Evolutionary conservation across 768 basidiomycete species (phyloP).

Genomic region (Paxillus involutus): DNA sequence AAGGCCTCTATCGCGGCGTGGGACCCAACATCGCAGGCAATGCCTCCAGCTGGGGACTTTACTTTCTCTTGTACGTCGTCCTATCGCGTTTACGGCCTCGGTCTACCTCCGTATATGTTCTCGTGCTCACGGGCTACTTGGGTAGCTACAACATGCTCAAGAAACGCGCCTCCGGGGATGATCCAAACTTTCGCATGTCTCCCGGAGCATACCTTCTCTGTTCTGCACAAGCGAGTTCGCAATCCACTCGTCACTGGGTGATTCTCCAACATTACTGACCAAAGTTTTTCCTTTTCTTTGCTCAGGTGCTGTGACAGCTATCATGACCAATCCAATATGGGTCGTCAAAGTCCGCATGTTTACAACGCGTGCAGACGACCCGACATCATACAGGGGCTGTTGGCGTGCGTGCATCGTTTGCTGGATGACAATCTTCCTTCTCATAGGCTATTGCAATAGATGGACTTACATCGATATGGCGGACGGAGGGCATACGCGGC

Average conservation of each 20-base stretch:
- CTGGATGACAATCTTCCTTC: background rate
- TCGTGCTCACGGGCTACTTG: slow-evolving; percentile 2
- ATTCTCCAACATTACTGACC: slow-evolving; percentile 12
- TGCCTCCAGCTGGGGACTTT: slow-evolving; percentile 95
- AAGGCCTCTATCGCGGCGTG: slow-evolving; percentile 87
- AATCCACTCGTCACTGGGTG: slow-evolving; percentile 17
- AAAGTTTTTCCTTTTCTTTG: background rate
- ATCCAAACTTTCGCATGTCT: slow-evolving; percentile 65
- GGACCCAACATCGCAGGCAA: slow-evolving; percentile 92
- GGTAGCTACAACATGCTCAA: slow-evolving; percentile 92
- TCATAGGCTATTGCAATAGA: slow-evolving; percentile 37
- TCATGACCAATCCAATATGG: slow-evolving; percentile 98
- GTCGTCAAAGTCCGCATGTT: slow-evolving; percentile 98
- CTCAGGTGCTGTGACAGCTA: slow-evolving; percentile 86
- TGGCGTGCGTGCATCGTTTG: slow-evolving; percentile 49
- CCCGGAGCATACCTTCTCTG: slow-evolving; percentile 82
- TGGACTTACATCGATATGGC: slow-evolving; percentile 71
- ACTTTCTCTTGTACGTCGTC: slow-evolving; percentile 89
- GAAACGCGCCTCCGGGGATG: slow-evolving; percentile 67
- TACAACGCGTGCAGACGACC: slow-evolving; percentile 67
- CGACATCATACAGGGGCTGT: slow-evolving; percentile 75
- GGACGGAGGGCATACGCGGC: slow-evolving; percentile 73
- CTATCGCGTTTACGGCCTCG: slow-evolving; percentile 2
- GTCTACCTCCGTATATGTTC: background rate
- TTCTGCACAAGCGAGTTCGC: slow-evolving; percentile 95